Evolutionary conservation across 352 stramenopile genomes (phyloP).

Genomic region (Blastocystis sp.): DNA sequence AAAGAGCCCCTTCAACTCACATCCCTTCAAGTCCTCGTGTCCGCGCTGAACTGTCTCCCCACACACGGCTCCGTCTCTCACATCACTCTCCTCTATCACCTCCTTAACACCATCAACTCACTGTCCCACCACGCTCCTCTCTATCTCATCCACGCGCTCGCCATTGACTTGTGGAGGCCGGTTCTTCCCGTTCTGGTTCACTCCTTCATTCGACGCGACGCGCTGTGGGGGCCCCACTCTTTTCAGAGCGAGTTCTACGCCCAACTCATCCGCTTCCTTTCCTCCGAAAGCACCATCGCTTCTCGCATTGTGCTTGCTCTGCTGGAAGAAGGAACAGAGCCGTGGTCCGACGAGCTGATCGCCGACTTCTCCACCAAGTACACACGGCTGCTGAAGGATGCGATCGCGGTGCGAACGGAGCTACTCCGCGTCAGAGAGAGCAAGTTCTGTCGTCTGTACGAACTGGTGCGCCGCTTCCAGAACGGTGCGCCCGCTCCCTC

Average conservation of each 20-base stretch:
- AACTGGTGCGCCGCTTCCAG: neutral
- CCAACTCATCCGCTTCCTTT: neutral
- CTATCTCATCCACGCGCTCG: neutral
- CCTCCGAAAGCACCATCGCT: neutral
- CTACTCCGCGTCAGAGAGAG: neutral
- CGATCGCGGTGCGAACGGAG: neutral
- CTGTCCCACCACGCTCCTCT: no score
- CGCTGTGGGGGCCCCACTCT: neutral
- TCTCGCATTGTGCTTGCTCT: neutral
- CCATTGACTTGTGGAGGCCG: neutral
- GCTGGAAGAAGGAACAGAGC: neutral
- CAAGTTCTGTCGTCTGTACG: neutral
- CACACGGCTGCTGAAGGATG: neutral
- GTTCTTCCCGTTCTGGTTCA: neutral
- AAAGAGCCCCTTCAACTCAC: neutral
- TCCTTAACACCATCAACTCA: neutral
- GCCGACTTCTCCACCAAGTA: neutral
- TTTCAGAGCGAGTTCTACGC: neutral
- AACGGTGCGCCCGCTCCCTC: neutral
- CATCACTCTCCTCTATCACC: neutral
- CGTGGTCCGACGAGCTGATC: neutral
- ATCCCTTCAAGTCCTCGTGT: neutral
- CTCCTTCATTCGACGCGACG: neutral
- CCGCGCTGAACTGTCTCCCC: neutral
- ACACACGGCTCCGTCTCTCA: neutral